Percentiles rank a stretch among this genome's conserved stretches.
Conservation (phyloP, 192 early-diverging fungal genomes). For the Diversispora epigaea region DNA sequence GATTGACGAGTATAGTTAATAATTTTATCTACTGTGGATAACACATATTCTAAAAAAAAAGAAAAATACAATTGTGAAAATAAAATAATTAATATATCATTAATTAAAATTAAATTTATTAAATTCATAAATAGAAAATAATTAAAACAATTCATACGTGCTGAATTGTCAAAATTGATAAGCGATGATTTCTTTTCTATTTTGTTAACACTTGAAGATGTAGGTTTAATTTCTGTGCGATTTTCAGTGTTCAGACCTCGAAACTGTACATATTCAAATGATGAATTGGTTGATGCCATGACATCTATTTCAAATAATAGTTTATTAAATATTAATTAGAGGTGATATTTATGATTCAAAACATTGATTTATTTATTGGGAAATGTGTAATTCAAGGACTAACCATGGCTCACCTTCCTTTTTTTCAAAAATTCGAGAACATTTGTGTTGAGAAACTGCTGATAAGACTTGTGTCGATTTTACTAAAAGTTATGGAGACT, state of each 20-base stretch:
- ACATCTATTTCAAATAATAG: not conserved
- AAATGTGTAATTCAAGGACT: not conserved
- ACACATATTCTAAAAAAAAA: constrained; percentile 77
- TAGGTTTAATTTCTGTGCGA: not conserved
- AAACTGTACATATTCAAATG: not conserved
- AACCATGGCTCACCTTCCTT: constrained; percentile 13
- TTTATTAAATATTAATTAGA: not conserved
- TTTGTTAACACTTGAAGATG: not conserved
- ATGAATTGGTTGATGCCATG: not conserved
- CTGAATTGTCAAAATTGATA: constrained; percentile 10
- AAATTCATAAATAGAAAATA: not conserved
- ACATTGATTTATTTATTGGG: not conserved
- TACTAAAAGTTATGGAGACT: too few relatives aligned
- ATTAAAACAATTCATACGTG: not conserved
- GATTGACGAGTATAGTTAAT: constrained; percentile 92
- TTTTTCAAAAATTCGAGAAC: not conserved
- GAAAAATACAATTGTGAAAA: constrained; percentile 7
- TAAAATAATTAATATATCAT: not conserved
- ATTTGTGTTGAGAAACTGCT: not conserved
- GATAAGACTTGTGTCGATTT: too few relatives aligned
- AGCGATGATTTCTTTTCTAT: not conserved
- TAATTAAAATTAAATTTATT: not conserved
- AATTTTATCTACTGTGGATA: constrained; percentile 89
- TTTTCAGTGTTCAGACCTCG: not conserved
- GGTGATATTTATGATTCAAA: not conserved